Percentiles rank a stretch among this genome's conserved stretches.
These are phyloP conservation scores for Rhodotorula paludigena DNA, from an alignment of 768 basidiomycete species.

Conservation along the genomic window DNA sequence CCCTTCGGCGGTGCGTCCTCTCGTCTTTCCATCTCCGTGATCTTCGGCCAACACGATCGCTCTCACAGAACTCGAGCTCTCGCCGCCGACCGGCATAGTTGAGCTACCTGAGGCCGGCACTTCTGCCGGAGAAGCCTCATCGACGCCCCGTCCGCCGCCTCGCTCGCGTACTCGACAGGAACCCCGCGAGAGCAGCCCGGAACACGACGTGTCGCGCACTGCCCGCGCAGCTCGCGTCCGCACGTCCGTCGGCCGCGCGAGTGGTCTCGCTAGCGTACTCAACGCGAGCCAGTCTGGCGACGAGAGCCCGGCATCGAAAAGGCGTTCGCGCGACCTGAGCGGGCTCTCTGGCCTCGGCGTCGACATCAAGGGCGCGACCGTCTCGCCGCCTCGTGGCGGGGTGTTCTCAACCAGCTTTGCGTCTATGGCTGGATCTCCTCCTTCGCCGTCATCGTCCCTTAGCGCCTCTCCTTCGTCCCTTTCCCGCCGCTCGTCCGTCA, in stretches of 20 bases:
- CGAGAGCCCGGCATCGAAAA: neutral
- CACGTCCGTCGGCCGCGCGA: conserved; percentile 19
- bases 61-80: conserved; percentile 31
- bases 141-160: conserved; percentile 18
- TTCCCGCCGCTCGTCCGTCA: conserved; percentile 33
- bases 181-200: conserved; percentile 18
- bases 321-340: conserved; percentile 17
- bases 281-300: conserved; percentile 9
- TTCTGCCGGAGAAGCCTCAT: neutral
- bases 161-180: neutral
- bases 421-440: conserved; percentile 8
- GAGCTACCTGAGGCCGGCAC: conserved; percentile 9
- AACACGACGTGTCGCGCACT: conserved; percentile 12
- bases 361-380: neutral
- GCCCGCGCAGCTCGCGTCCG: conserved; percentile 17
- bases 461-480: conserved; percentile 22
- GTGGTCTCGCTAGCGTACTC: conserved; percentile 13
- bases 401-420: neutral
- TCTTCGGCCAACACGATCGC: no score
- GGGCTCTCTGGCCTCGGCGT: conserved; percentile 2
- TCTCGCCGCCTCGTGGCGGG: conserved; percentile 3
- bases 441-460: conserved; percentile 23
- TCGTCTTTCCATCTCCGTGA: neutral
- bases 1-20: conserved; percentile 29
- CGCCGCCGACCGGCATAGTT: neutral